Conservation (phyloP, 805 yeast species). For the Nakazawaea wyomingensis region DNA sequence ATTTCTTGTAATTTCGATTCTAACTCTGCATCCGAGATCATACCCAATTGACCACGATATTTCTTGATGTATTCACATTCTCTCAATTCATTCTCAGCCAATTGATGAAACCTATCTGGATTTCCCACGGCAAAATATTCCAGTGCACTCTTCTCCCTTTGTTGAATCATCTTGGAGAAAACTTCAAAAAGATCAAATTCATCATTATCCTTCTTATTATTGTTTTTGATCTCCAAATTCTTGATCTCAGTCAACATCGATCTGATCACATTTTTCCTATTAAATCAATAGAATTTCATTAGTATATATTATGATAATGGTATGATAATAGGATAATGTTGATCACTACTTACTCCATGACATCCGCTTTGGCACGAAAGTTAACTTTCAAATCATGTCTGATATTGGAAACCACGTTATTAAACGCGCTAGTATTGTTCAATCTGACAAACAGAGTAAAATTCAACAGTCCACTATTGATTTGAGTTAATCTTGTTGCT, state of each 20-base stretch:
- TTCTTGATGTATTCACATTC: constrained; percentile 31
- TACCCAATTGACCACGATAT: constrained; percentile 30
- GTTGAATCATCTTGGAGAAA: constrained; percentile 32
- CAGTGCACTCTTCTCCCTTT: constrained; percentile 32
- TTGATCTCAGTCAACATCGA: constrained; percentile 34
- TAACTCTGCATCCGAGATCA: constrained; percentile 30
- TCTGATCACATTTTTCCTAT: constrained; percentile 34
- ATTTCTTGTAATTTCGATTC: constrained; percentile 25
- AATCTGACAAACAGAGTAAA: constrained; percentile 16
- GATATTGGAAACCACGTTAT: constrained; percentile 20
- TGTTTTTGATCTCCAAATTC: constrained; percentile 29
- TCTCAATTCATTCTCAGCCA: constrained; percentile 32
- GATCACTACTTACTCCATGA: constrained; percentile 19
- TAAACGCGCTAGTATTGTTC: constrained; percentile 24
- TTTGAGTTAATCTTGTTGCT: not conserved
- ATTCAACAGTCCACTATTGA: not conserved
- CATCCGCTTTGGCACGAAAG: constrained; percentile 29
- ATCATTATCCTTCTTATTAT: constrained; percentile 22
- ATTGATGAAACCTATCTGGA: constrained; percentile 35
- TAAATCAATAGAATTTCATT: no score
- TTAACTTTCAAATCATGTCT: constrained; percentile 29
- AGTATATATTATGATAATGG: no score
- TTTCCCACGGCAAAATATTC: constrained; percentile 32
- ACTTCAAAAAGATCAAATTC: constrained; percentile 29
- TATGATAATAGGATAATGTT: no score